Percentiles rank a stretch among this genome's conserved stretches.
Conservation (phyloP, 2,329 filamentous ascomycete species). For the Talaromyces sp. region DNA sequence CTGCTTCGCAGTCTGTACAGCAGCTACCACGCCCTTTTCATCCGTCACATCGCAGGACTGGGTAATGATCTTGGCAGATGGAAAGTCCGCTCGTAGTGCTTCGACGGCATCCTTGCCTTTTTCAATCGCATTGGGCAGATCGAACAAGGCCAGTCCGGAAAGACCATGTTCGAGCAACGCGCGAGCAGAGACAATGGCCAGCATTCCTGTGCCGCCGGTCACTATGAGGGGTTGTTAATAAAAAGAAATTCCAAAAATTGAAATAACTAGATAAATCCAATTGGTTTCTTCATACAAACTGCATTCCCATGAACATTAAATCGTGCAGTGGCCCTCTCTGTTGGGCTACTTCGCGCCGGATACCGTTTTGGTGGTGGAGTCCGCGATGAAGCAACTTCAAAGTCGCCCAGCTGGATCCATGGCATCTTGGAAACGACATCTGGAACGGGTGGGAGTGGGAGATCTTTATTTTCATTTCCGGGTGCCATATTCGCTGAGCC, state of each 20-base stretch:
- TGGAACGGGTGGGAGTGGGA: slow-evolving; percentile 3
- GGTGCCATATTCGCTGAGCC: neutral
- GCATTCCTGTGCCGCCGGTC: slow-evolving; percentile 63
- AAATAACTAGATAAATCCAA: neutral
- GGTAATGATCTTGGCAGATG: slow-evolving; percentile 47
- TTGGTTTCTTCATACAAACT: slow-evolving; percentile 18
- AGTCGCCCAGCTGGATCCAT: slow-evolving; percentile 21
- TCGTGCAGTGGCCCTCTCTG: slow-evolving; percentile 23
- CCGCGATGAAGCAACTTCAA: slow-evolving; percentile 16
- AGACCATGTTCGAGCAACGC: slow-evolving; percentile 67
- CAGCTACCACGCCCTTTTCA: slow-evolving; percentile 27
- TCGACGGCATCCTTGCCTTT: slow-evolving; percentile 39
- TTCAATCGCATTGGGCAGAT: slow-evolving; percentile 46
- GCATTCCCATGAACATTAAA: slow-evolving; percentile 29
- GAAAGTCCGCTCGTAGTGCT: slow-evolving; percentile 51
- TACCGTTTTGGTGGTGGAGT: slow-evolving; percentile 25
- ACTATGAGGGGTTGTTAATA: slow-evolving; percentile 32
- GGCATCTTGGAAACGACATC: slow-evolving; percentile 14
- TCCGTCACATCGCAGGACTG: slow-evolving; percentile 58
- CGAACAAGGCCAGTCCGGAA: slow-evolving; percentile 56
- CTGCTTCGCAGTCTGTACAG: slow-evolving; percentile 14
- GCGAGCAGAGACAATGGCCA: slow-evolving; percentile 54
- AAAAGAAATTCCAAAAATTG: neutral
- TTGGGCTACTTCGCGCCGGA: slow-evolving; percentile 15
- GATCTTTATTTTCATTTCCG: neutral